Evolutionary conservation across 805 yeast species (phyloP), one percentile per base, ranked within the genome.

Genomic region (Candida taoyuanica): DNA sequence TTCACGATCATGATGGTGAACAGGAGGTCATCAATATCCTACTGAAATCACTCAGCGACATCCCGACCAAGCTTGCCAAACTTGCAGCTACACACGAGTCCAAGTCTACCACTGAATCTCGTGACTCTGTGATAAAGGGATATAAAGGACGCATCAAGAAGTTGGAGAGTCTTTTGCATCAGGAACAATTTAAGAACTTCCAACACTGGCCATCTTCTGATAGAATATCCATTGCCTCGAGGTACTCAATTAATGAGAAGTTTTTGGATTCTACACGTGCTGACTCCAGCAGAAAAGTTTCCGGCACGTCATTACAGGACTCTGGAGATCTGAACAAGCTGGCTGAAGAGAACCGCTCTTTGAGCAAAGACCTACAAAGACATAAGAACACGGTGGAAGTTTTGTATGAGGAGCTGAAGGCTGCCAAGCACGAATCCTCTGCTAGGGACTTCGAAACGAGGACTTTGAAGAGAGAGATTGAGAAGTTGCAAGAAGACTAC

Each of bases 111-210:
- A 11, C 9, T 6, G 37, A 31, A 3, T 27, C 45, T 1, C 33
- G 62, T 4, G 76, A 70, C 30, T 15, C 43, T 3, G 52, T 72
- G 11, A 63, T 82, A 9, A 70, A 70, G 46, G 85, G 85, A 0
- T 81, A 87, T 46, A 81, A 81, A 55, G 60, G 74, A 9, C 65
- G 95, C 37, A 85, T 91, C 29, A 76, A 75, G 44, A 83, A 83
- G 48, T 68, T 91, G 36, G 96, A 88, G 49, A 81, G 76, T 38
- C 60, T 87, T 27, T 62, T 88, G 13, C 93, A 87, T 55, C 86
- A 84, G 45, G 82, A 78, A 37, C 85, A 76, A 46, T 77, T 71
- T 52, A 71, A 71, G 32, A 73, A 76, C 36, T 64, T 77, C 27
- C 68, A 68, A 23, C 62, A 59, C 34, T 67, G 71, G 71, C 69